These are phyloP conservation scores for Cladophialophora carrionii DNA, from an alignment of 2,329 filamentous ascomycete genomes.

Conservation along the genomic window DNA sequence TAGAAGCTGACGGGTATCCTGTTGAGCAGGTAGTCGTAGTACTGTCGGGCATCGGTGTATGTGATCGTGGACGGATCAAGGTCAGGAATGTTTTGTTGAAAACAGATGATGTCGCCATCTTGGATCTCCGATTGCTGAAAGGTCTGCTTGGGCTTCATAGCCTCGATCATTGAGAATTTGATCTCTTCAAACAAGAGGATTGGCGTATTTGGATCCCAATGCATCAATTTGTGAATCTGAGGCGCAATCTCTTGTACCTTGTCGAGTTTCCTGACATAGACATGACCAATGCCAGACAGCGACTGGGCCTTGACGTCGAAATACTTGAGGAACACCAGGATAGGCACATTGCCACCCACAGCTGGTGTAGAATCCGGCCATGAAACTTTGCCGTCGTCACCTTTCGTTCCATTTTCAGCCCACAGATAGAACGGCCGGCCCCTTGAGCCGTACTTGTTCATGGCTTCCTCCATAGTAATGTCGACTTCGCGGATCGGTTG, in stretches of 20 bases:
- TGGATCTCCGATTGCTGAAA: conserved; percentile 91
- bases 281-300: conserved; percentile 74
- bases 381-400: conserved; percentile 68
- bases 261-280: conserved; percentile 85
- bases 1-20: conserved; percentile 78
- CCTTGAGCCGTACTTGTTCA: conserved; percentile 69
- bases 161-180: conserved; percentile 96
- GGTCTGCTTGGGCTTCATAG: conserved; percentile 86
- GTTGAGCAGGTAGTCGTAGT: conserved; percentile 91
- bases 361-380: conserved; percentile 59
- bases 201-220: conserved; percentile 75
- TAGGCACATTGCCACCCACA: conserved; percentile 54
- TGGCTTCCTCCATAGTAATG: conserved; percentile 76
- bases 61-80: conserved; percentile 50
- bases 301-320: conserved; percentile 80
- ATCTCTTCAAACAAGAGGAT: conserved; percentile 91
- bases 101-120: conserved; percentile 95
- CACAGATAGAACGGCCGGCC: conserved; percentile 74
- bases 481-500: conserved; percentile 77
- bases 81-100: conserved; percentile 67
- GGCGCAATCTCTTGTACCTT: conserved; percentile 84
- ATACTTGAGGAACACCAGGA: conserved; percentile 89
- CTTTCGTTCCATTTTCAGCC: conserved; percentile 73
- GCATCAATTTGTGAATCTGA: conserved; percentile 78
- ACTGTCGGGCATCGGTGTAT: conserved; percentile 73